These are phyloP conservation scores for Chlamydomonas incerta DNA, from an alignment of 139 green algal species.

Conservation along the genomic window DNA sequence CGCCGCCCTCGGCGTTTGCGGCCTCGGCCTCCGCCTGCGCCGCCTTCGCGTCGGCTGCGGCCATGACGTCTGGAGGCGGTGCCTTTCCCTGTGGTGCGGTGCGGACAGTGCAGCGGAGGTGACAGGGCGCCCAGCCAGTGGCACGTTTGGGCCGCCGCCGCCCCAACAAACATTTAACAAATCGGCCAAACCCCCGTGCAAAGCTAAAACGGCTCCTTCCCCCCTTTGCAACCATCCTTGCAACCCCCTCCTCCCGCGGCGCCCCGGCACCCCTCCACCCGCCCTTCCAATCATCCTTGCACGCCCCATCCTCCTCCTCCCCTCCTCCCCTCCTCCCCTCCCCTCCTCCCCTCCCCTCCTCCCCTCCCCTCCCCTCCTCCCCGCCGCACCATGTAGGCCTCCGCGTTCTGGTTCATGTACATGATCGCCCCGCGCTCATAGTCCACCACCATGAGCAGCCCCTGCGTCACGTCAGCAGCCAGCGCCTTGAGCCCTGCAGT, in stretches of 20 bases:
- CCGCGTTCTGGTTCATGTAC: conserved; percentile 25
- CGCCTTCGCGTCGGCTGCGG: not conserved
- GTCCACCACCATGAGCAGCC: conserved; percentile 15
- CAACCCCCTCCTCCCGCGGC: too few species aligned
- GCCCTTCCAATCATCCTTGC: too few species aligned
- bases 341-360: not conserved
- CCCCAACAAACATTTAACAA: too few species aligned
- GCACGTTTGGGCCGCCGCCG: too few species aligned
- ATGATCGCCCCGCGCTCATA: conserved; percentile 7
- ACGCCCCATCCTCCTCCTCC: too few species aligned
- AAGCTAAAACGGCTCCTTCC: too few species aligned
- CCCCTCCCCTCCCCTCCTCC: not conserved
- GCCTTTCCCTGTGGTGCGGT: not conserved
- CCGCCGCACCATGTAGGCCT: conserved; percentile 19
- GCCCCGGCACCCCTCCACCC: too few species aligned
- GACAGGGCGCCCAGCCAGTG: too few species aligned
- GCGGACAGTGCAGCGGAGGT: too few species aligned
- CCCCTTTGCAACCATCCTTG: too few species aligned
- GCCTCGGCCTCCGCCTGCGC: not conserved
- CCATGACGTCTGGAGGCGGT: not conserved
- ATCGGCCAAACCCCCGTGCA: too few species aligned
- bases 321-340: too few species aligned
- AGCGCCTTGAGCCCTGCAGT: not conserved
- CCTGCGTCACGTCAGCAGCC: conserved; percentile 9
- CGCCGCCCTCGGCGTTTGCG: not conserved